These are phyloP conservation scores for Cladosporium sp. DNA, from an alignment of 2,329 filamentous ascomycete species.

Conservation along the genomic window DNA sequence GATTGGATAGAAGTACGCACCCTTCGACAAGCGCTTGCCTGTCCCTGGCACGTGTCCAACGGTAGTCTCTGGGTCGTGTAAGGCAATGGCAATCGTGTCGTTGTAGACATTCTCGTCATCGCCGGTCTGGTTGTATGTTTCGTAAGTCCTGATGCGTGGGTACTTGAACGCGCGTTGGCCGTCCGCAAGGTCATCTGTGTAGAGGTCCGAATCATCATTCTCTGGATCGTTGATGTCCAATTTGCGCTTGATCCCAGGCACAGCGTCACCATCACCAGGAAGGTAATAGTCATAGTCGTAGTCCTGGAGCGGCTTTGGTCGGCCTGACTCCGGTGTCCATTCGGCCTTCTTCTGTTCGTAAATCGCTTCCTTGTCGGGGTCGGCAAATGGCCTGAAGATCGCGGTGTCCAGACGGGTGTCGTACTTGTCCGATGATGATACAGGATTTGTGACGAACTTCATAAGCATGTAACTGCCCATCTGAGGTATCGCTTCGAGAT, in stretches of 20 bases:
- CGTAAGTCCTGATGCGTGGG: constrained; percentile 57
- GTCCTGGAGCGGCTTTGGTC: constrained; percentile 49
- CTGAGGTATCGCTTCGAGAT: constrained; percentile 57
- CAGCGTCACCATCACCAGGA: constrained; percentile 45
- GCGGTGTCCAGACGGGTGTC: constrained; percentile 58
- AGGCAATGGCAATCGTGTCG: constrained; percentile 53
- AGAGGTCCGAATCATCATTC: constrained; percentile 49
- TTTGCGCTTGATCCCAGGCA: constrained; percentile 52
- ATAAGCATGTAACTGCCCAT: constrained; percentile 56
- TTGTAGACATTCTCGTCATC: constrained; percentile 50
- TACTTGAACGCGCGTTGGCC: constrained; percentile 47
- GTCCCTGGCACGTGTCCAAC: constrained; percentile 26
- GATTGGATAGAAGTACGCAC: constrained; percentile 61
- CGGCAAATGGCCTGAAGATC: constrained; percentile 49
- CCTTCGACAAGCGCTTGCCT: constrained; percentile 44
- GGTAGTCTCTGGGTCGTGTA: constrained; percentile 49
- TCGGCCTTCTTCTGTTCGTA: constrained; percentile 47
- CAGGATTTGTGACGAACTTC: constrained; percentile 59
- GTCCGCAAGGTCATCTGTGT: constrained; percentile 40
- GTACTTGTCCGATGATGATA: constrained; percentile 46
- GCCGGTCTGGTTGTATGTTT: constrained; percentile 52
- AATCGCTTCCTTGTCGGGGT: constrained; percentile 46
- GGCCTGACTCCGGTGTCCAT: constrained; percentile 45
- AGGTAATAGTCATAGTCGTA: constrained; percentile 60
- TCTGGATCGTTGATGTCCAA: constrained; percentile 51